Conservation (phyloP, 768 basidiomycete species). For the Polyporus arcularius region DNA sequence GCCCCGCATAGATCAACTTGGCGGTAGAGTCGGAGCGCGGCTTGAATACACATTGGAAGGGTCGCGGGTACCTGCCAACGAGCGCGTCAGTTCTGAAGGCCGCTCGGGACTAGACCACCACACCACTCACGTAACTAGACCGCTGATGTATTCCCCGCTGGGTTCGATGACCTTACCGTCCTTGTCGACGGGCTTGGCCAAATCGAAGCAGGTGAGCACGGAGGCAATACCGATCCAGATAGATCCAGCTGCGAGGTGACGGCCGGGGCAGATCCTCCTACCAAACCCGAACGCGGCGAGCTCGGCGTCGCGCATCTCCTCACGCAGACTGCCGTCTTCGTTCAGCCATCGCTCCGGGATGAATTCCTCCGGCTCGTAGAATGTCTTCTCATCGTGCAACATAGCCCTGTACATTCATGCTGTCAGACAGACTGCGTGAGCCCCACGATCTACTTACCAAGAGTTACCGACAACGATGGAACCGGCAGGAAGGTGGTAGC, state of each 20-base stretch:
- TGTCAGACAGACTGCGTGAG: not conserved
- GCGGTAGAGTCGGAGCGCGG: slow-evolving; percentile 16
- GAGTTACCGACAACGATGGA: slow-evolving; percentile 22
- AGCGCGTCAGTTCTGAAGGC: not conserved
- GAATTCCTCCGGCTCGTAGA: slow-evolving; percentile 26
- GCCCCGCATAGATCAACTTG: slow-evolving; percentile 8
- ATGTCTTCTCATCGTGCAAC: slow-evolving; percentile 21
- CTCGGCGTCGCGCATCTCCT: slow-evolving; percentile 18
- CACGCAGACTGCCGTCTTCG: slow-evolving; percentile 17
- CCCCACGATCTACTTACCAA: slow-evolving; percentile 17
- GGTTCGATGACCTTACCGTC: slow-evolving; percentile 28
- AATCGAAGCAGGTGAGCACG: slow-evolving; percentile 27
- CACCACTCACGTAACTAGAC: slow-evolving; percentile 22
- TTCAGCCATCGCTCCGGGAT: slow-evolving; percentile 29
- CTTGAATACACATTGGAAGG: slow-evolving; percentile 23
- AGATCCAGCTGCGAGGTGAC: slow-evolving; percentile 25
- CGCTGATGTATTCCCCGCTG: slow-evolving; percentile 23
- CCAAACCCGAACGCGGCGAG: slow-evolving; percentile 23
- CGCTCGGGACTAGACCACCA: not conserved
- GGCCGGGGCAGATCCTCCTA: slow-evolving; percentile 31
- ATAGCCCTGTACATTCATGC: slow-evolving; percentile 17
- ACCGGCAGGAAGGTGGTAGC: slow-evolving; percentile 20
- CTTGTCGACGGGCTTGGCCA: slow-evolving; percentile 27
- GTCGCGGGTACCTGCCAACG: slow-evolving; percentile 15
- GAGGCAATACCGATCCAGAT: slow-evolving; percentile 29